Conservation (phyloP, 306 rosid genomes). For the Medicago truncatula region MtrunA17r5.0-ANR NC_053049.1:41227501-41228000, state of each 20-base stretch:
- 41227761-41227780: conserved; percentile 39
- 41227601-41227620: conserved; percentile 12
- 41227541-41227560: conserved; percentile 4
- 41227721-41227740: conserved; percentile 92
- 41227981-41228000: conserved; percentile 98
- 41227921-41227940: conserved; percentile 97
- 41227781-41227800: conserved; percentile 15
- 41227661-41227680: conserved; percentile 90
- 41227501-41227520: conserved; percentile 29
- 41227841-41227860: conserved; percentile 27
- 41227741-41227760: conserved; percentile 57
- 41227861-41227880: conserved; percentile 72
- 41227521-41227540: conserved; percentile 17
- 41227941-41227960: conserved; percentile 96
- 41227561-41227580: conserved; percentile 9
- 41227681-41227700: conserved; percentile 94
- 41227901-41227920: conserved; percentile 95
- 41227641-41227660: conserved; percentile 97
- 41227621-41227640: conserved; percentile 57
- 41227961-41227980: conserved; percentile 91
- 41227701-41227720: conserved; percentile 98
- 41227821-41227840: conserved; percentile 16
- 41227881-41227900: conserved; percentile 94
- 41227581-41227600: conserved; percentile 11
- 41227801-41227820: background rate